Base-by-base conservation (phyloP, 176 grass and related monocot genomes). In the Triticum urartu region DNA sequence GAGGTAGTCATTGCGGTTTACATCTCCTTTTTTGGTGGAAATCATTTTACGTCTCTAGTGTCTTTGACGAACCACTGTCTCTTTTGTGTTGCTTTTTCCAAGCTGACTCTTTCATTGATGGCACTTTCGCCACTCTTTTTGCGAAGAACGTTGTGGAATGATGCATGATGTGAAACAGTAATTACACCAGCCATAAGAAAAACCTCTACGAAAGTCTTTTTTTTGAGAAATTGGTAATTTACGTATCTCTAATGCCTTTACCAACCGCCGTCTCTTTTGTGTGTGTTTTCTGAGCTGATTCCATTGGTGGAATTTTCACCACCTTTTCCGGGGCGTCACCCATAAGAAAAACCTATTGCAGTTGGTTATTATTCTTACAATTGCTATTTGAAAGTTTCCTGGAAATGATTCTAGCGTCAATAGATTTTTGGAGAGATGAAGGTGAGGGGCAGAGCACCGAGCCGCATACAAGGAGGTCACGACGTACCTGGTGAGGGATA, bases 41-140 rank as follows among this genome's bases (percentile, higher is more conserved):
- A 54, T 18, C 17, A 22, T 8, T 89, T 56, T 84, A 89, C 75
- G 81, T 64, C 81, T 45, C 54, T 59, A 21, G 18, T 59, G 54
- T 21, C 18, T 59, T 58, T 8, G 35, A 21, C 18, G 20, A 59
- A 21, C 18, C 6, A 20, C 0, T 0, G 18, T 0, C 54, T 59
- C 18, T 21, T 59, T 21, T 59, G 6, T 59, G 18, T 21, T 20
- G 18, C 18, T 58, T 58, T 56, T 58, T 8, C 18, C 18, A 58
- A 58, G 54, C 6, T 17, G 2, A 58, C 28, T 30, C 28, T 24
- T 63, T 63, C 1, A 40, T 43, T 82, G 66, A 68, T 76, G n/a
- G 30, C 6, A 0, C n/a, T 25, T 25, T 75, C 24, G 21, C 69
- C 69, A 14, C 38, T 43, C 11, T n/a, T 22, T 63, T n/a, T 2